Evolutionary conservation across 768 basidiomycete genomes (phyloP), one percentile per base, ranked within the genome.

Genomic region (Serpula lacrymans): DNA sequence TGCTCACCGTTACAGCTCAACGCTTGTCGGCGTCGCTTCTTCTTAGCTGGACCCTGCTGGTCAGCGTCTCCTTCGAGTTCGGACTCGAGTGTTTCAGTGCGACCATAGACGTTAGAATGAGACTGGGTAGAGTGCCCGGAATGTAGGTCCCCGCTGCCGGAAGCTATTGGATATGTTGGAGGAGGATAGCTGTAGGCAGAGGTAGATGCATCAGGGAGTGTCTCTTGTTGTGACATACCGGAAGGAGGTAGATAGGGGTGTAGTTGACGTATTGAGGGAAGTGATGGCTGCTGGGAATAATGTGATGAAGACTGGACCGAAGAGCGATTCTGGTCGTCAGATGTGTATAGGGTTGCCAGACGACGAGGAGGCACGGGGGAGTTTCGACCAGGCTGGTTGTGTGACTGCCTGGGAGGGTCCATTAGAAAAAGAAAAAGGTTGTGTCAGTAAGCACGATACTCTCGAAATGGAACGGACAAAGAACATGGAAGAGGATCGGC

Each of bases 21-120:
- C 27, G 88, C 87, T 58, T 90, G 87, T 32, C 88, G 68, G 38
- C 88, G 72, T 38, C 88, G 70, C 63, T 88, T 90, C 76, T 88
- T 88, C 72, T 88, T 89, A 12, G 80, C 80, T 12, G 80, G 85
- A 29, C 72, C 72, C 36, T 71, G 74, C 10, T 60, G 57, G 32
- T 72, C 73, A 8, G 69, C 61, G 30, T 71, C 67, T 17, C 72
- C 76, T 30, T 85, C 83, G 10, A 54, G 63, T 35, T 84, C 82
- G 23, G 80, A 80, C 14, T 82, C 81, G 20, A 63, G 63, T 9
- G 51, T 62, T 39, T 68, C 65, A 31, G 67, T 48, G 26, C 63
- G 62, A n/a, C 47, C 37, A 42, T 66, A 55, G 41, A 48, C 49
- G 48, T 42, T 39, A 33, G 39, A 39, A 24, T 45, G 63, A 36